These are phyloP conservation scores for Rhodofomes roseus DNA, from an alignment of 1,284 basidiomycete genomes.

Conservation along the genomic window DNA sequence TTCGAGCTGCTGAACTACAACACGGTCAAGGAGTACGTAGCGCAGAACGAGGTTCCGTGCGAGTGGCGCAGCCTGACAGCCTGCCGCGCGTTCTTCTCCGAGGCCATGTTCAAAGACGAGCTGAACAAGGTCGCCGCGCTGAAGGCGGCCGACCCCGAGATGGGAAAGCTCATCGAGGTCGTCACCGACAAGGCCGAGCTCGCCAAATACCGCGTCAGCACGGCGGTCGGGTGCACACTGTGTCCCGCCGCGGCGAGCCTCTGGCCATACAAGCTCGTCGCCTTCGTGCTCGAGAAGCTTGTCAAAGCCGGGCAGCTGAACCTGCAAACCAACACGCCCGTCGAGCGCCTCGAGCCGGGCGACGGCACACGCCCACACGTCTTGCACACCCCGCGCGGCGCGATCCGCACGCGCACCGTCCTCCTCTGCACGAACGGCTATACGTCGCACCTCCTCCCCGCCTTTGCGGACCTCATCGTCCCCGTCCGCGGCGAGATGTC, in stretches of 20 bases:
- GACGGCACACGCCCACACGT: conserved; percentile 30
- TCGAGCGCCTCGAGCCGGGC: conserved; percentile 25
- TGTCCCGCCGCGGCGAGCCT: conserved; percentile 9
- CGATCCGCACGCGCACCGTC: conserved; percentile 51
- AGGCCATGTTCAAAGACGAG: conserved; percentile 26
- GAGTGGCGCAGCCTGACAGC: conserved; percentile 49
- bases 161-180: neutral
- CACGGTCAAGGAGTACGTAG: conserved; percentile 45
- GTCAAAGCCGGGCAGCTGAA: conserved; percentile 33
- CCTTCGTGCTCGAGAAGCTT: conserved; percentile 35
- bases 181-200: conserved; percentile 32
- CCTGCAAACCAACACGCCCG: conserved; percentile 37
- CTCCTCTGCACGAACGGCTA: conserved; percentile 81
- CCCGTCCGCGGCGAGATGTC: conserved; percentile 63
- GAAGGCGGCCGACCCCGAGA: neutral
- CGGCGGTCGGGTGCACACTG: conserved; percentile 34
- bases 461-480: conserved; percentile 41
- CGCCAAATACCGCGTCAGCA: conserved; percentile 34
- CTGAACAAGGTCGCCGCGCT: conserved; percentile 33
- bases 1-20: conserved; percentile 59
- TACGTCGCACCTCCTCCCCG: conserved; percentile 56
- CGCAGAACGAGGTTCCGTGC: conserved; percentile 48
- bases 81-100: conserved; percentile 36
- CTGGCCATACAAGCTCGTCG: conserved; percentile 45
- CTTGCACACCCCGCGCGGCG: conserved; percentile 50